A percentile compares a stretch with the other conserved stretches of the same genome.
Conservation (phyloP, 2,329 filamentous ascomycete species). For the Mycogone perniciosa region DNA sequence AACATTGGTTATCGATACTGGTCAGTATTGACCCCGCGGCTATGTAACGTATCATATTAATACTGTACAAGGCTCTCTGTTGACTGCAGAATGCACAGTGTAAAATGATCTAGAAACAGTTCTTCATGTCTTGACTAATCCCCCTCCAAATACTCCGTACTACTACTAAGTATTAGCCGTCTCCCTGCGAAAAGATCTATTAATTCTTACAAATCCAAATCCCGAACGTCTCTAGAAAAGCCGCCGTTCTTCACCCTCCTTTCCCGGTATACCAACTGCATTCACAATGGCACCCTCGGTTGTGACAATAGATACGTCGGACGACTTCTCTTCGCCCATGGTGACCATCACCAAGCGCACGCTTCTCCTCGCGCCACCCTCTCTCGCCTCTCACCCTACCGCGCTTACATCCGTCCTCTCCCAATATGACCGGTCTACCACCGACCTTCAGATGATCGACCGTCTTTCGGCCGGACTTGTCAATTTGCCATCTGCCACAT, state of each 20-base stretch:
- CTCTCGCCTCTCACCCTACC: slow-evolving; percentile 77
- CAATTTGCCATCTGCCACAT: slow-evolving; percentile 66
- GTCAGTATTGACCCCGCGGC: slow-evolving; percentile 3
- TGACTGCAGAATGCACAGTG: slow-evolving; percentile 1
- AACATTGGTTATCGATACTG: slow-evolving; percentile 10
- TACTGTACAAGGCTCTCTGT: background rate
- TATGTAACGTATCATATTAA: background rate
- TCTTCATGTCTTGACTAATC: slow-evolving; percentile 8
- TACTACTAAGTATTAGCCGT: background rate
- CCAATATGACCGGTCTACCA: slow-evolving; percentile 65
- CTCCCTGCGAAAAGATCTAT: background rate
- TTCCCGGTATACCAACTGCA: background rate
- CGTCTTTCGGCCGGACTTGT: slow-evolving; percentile 78
- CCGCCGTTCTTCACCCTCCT: background rate
- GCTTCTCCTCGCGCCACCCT: slow-evolving; percentile 84
- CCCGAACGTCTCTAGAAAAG: background rate
- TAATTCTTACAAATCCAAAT: background rate
- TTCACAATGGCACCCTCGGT: slow-evolving; percentile 45
- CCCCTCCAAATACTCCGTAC: slow-evolving; percentile 6
- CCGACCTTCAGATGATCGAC: slow-evolving; percentile 97
- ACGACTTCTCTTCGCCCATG: slow-evolving; percentile 41
- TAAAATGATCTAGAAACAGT: background rate
- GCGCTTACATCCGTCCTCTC: slow-evolving; percentile 65
- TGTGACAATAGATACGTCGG: slow-evolving; percentile 49
- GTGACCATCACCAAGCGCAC: slow-evolving; percentile 45